Base-by-base conservation (phyloP, 2,329 filamentous ascomycete genomes). In the Exophiala xenobiotica region DNA sequence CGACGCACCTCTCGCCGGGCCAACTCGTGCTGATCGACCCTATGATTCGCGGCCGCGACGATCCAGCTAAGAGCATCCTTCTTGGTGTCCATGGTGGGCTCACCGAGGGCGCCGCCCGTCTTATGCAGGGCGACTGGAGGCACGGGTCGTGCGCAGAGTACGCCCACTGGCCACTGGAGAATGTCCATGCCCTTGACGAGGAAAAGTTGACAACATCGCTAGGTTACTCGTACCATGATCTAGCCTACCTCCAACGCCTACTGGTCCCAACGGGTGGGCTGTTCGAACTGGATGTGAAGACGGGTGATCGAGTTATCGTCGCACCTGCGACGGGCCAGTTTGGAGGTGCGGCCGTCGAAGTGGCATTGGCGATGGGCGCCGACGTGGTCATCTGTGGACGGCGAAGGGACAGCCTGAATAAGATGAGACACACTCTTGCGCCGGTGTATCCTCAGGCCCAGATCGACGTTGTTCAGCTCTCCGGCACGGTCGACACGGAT, bases 351-450 rank as follows among this genome's bases (percentile, higher is more conserved):
- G 75, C 69, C 0, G 76, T 78, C 2, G 59, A 70, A n/a, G 60
- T 75, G 3, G 77, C 76, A 0, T 53, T 76, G 1, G 73, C 74
- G 0, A 67, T 78, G 57, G 77, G 75, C 1, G 75, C 74, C 3
- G 66, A 66, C 11, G 76, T 80, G 9, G 70, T 80, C 27, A 76
- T 77, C 0, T 65, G 78, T 48, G 74, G 75, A 0, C 65, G 76
- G 5, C 74, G 73, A 51, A 57, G 59, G 37, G 35, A 45, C 14
- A 39, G 18, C 8, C 46, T 49, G 14, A 22, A 35, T n/a, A 18
- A 24, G 9, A 40, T 53, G 14, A 29, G 8, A 4, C 24, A 20
- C 16, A 23, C 26, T 5, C 22, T 42, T 22, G 46, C 14, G 2
- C n/a, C n/a, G n/a, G n/a, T n/a, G n/a, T n/a, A n/a, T n/a, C 20